Conservation (phyloP, 768 basidiomycete genomes). For the Amanita brunnescens region DNA sequence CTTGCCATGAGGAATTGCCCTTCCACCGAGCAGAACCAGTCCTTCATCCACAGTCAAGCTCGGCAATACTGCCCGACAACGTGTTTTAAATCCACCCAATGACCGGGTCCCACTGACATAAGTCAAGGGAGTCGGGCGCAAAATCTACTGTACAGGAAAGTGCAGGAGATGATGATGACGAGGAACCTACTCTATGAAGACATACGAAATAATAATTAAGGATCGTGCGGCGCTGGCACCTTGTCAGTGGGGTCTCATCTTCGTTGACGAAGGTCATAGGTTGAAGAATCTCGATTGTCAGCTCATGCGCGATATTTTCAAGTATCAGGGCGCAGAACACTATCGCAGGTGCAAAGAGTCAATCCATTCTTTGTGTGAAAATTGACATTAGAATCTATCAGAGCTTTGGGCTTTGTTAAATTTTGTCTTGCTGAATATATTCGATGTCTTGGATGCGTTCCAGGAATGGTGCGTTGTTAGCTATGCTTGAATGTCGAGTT, state of each 20-base stretch:
- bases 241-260: conserved; percentile 84
- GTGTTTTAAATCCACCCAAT: conserved; percentile 8
- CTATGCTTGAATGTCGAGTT: too few species aligned
- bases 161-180: conserved; percentile 13
- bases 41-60: too few species aligned
- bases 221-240: conserved; percentile 54
- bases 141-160: conserved; percentile 13
- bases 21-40: too few species aligned
- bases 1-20: too few species aligned
- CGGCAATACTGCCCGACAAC: too few species aligned
- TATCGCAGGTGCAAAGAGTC: conserved; percentile 69
- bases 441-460: conserved; percentile 82
- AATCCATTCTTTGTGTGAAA: not conserved
- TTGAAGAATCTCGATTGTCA: too few species aligned
- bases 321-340: conserved; percentile 81
- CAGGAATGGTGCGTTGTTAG: conserved; percentile 67
- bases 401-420: conserved; percentile 95
- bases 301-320: conserved; percentile 85
- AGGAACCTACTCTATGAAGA: conserved; percentile 71
- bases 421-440: conserved; percentile 92
- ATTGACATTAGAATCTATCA: conserved; percentile 65
- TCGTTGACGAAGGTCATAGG: conserved; percentile 94
- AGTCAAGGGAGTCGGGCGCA: conserved; percentile 5
- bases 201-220: conserved; percentile 88
- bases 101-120: too few species aligned